Base-by-base conservation (phyloP, 2,329 filamentous ascomycete species). In the Passalora sequoiae region DNA sequence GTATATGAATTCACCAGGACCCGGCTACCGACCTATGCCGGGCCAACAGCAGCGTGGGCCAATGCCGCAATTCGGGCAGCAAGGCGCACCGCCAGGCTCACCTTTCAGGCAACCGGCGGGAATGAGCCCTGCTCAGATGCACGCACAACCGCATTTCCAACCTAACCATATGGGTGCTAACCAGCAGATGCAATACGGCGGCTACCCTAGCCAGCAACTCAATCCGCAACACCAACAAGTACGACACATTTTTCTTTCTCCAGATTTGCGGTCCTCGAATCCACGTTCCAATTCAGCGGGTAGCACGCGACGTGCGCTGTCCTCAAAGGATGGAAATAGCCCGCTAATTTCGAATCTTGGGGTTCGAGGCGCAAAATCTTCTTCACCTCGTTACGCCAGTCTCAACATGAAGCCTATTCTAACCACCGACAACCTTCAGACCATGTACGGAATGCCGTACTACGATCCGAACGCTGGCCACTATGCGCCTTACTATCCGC, bases 141-240 rank as follows among this genome's bases (percentile, higher is more conserved):
- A 76, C 38, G 74, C 74, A 51, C 77, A 78, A 60, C 81, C 88
- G 65, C 76, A 84, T 37, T 84, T 86, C 67, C 74, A 74, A 65
- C 74, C 74, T 37, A 62, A 64, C 15, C 50, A 55, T 25, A 59
- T 63, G 44, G 60, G 61, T 35, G 63, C 65, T 45, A 74, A 76
- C 47, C 75, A 77, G 31, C 75, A 77, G 50, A 84, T 82, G 69
- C 78, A 78, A 53, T 73, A 76, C 59, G 74, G 73, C 36, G 76
- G 77, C 64, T 82, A 78, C 60, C 72, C 67, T 54, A 75, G 72
- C 54, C 74, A 74, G n/a, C n/a, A n/a, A 54, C 72, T 76, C 64
- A 75, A 65, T 63, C 49, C 47, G 4, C 71, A 78, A 73, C 72
- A n/a, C n/a, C n/a, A 79, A 73, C 70, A 80, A 77, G 78, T 77